phyloP scores from a whole-genome alignment of 768 basidiomycete species.

The Rhodotorula sphaerocarpa region DNA sequence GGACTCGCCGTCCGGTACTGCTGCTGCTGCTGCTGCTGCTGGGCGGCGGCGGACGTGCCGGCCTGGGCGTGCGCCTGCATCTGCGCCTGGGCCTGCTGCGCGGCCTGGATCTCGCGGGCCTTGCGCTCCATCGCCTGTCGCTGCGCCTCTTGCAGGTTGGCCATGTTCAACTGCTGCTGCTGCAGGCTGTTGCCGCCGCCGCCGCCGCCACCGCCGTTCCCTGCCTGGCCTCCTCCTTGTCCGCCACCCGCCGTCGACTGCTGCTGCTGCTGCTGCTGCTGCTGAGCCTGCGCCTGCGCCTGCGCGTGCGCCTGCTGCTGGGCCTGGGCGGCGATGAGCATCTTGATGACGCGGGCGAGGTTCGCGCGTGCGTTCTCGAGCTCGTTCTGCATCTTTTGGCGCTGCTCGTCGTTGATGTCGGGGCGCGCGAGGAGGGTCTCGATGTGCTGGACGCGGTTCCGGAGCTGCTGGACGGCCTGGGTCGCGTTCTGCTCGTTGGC shows the following conservation, averaged over 20 bases:
- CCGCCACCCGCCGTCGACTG: not conserved
- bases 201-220: slow-evolving; percentile 12
- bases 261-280: not conserved
- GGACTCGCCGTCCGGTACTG: slow-evolving; percentile 10
- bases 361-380: slow-evolving; percentile 27
- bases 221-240: slow-evolving; percentile 10
- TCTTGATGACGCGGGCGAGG: slow-evolving; percentile 29
- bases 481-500: slow-evolving; percentile 16
- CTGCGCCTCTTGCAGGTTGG: slow-evolving; percentile 26
- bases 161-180: slow-evolving; percentile 1
- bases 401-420: slow-evolving; percentile 30
- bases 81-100: slow-evolving; percentile 1
- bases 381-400: slow-evolving; percentile 28
- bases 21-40: slow-evolving; percentile 4
- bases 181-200: not conserved
- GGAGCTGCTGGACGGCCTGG: slow-evolving; percentile 27
- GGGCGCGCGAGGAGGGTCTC: slow-evolving; percentile 25
- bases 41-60: not conserved
- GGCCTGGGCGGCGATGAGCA: slow-evolving; percentile 27
- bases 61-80: not conserved
- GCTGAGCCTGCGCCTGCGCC: slow-evolving; percentile 2
- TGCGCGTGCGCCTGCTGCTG: slow-evolving; percentile 14
- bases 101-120: slow-evolving; percentile 18
- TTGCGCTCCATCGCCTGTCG: slow-evolving; percentile 19
- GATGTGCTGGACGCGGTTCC: slow-evolving; percentile 27